Evolutionary conservation across 2,329 filamentous ascomycete genomes (phyloP).

Genomic region (Lasiodiplodia sp.): DNA sequence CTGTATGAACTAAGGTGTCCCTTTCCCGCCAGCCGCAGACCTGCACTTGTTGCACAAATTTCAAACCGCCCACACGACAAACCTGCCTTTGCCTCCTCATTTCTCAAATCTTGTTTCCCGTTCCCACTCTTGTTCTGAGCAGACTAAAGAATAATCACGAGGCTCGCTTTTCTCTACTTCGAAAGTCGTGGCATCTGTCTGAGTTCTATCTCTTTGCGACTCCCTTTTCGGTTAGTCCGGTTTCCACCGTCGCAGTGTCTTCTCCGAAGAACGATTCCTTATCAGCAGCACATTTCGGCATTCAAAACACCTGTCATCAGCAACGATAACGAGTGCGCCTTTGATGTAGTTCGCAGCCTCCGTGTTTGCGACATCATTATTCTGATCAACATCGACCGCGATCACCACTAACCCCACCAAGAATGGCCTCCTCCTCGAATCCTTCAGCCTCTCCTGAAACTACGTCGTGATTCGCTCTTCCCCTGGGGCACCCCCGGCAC

Average conservation of each 20-base stretch:
- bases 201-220: background rate
- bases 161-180: background rate
- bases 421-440: background rate
- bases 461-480: background rate
- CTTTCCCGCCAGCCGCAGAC: background rate
- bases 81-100: background rate
- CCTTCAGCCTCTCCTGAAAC: background rate
- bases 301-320: background rate
- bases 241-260: background rate
- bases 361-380: background rate
- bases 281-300: background rate
- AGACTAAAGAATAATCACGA: background rate
- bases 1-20: background rate
- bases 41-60: background rate
- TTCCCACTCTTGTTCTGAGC: background rate
- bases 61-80: background rate
- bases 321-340: background rate
- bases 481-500: no score
- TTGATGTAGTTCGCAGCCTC: background rate
- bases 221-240: background rate
- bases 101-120: background rate
- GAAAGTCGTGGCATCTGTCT: background rate
- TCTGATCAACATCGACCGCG: background rate
- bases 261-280: background rate
- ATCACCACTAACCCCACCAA: background rate